A percentile compares a stretch with the other conserved stretches of the same genome.
phyloP scores from a whole-genome alignment of 225 moss, liverwort and hornwort genomes.

The Bryoerythrophyllum caledonicum region DNA sequence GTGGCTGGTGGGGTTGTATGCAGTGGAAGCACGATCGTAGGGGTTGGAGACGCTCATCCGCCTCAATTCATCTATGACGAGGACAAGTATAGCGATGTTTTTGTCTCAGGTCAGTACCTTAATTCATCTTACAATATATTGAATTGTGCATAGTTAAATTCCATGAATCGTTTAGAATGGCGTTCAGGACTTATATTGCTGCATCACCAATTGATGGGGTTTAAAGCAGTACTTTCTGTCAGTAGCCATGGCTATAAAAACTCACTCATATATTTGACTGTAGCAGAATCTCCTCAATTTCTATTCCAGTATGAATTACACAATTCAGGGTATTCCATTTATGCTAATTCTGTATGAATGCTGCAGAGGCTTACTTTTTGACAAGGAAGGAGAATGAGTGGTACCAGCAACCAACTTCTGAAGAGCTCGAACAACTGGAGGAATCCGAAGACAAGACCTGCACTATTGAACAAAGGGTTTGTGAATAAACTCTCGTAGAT shows the following conservation, averaged over 20 bases:
- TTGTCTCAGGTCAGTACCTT: slow-evolving; percentile 62
- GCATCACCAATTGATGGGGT: background rate
- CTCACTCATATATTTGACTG: background rate
- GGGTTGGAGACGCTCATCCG: slow-evolving; percentile 70
- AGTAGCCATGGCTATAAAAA: background rate
- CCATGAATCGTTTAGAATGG: background rate
- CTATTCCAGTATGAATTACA: background rate
- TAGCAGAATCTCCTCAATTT: background rate
- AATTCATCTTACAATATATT: background rate
- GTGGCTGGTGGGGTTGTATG: slow-evolving; percentile 12
- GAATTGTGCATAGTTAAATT: background rate
- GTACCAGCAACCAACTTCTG: slow-evolving; percentile 55
- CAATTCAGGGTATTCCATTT: background rate
- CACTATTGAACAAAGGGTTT: slow-evolving; percentile 29
- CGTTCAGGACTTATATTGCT: background rate
- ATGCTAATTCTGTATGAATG: background rate
- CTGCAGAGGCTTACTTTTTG: slow-evolving; percentile 76
- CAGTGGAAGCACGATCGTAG: slow-evolving; percentile 87
- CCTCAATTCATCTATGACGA: slow-evolving; percentile 78
- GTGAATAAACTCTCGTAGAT: slow-evolving; percentile 22
- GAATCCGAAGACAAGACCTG: slow-evolving; percentile 35
- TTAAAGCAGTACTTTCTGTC: background rate
- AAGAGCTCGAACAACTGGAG: slow-evolving; percentile 27
- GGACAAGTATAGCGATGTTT: slow-evolving; percentile 67
- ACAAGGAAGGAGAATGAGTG: slow-evolving; percentile 71